Evolutionary conservation across 1,139 yeast species (phyloP).

Genomic region (Taphrina deformans): DNA sequence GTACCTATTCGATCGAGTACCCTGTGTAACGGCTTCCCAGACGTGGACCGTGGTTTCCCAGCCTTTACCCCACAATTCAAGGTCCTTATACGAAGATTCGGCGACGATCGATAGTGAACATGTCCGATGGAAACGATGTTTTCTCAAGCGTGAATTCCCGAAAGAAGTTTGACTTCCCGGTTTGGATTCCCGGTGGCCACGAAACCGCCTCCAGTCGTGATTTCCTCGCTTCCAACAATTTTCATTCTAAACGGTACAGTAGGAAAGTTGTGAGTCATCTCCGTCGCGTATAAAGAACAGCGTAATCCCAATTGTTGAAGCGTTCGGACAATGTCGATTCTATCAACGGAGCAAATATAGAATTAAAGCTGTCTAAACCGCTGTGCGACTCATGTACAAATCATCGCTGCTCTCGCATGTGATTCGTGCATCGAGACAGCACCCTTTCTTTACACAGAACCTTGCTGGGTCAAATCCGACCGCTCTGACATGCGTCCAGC

Average conservation of each 20-base stretch:
- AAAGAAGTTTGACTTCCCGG: background rate
- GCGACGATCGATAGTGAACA: background rate
- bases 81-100: too few species aligned
- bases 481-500: conserved; percentile 22
- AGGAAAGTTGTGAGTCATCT: too few species aligned
- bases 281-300: too few species aligned
- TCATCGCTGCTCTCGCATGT: conserved; percentile 14
- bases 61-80: background rate
- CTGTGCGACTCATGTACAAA: conserved; percentile 18
- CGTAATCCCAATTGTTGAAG: too few species aligned
- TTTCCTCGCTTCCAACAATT: background rate
- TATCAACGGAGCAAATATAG: background rate
- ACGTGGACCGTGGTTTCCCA: too few species aligned
- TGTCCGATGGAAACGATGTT: background rate
- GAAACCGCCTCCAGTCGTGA: background rate
- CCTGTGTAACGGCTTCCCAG: too few species aligned
- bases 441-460: conserved; percentile 28
- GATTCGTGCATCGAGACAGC: conserved; percentile 21
- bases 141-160: background rate
- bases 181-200: too few species aligned
- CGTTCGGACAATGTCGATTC: background rate
- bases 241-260: too few species aligned
- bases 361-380: too few species aligned
- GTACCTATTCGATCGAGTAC: too few species aligned
- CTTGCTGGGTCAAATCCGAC: conserved; percentile 25